A percentile compares a stretch with the other conserved stretches of the same genome.
phyloP scores from a whole-genome alignment of 805 yeast genomes.

The Wickerhamiella dianesei region DNA sequence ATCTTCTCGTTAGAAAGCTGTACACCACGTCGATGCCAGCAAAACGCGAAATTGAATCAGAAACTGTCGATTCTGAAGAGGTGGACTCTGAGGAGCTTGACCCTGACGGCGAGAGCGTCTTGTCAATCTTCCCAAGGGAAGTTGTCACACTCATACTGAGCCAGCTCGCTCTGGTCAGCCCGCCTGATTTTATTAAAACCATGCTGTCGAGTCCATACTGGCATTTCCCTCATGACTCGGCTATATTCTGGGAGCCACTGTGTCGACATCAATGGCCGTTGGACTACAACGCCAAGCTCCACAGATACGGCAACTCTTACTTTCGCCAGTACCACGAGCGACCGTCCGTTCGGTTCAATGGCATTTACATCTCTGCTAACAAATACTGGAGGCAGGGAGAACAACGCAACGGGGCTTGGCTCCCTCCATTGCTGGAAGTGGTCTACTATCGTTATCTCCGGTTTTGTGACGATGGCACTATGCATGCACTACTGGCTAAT shows the following conservation, averaged over 20 bases:
- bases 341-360: constrained; percentile 69
- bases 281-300: constrained; percentile 5
- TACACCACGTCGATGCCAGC: neutral
- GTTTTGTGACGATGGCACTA: constrained; percentile 66
- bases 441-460: constrained; percentile 80
- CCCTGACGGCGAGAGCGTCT: neutral
- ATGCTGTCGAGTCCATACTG: constrained; percentile 13
- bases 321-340: constrained; percentile 43
- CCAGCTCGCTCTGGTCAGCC: constrained; percentile 15
- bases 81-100: neutral
- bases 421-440: constrained; percentile 65
- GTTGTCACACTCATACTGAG: constrained; percentile 20
- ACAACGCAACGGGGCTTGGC: constrained; percentile 41
- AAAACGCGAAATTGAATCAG: too few species aligned
- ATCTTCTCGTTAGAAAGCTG: neutral
- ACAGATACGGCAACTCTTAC: constrained; percentile 24
- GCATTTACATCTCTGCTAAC: constrained; percentile 74
- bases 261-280: constrained; percentile 13
- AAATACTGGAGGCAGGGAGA: constrained; percentile 79
- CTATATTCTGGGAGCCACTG: constrained; percentile 20
- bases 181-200: constrained; percentile 10
- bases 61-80: neutral
- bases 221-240: constrained; percentile 13
- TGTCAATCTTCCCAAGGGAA: constrained; percentile 20
- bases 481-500: constrained; percentile 54